These are phyloP conservation scores for Rubroboletus satanas DNA, from an alignment of 768 basidiomycete species.

Conservation along the genomic window DNA sequence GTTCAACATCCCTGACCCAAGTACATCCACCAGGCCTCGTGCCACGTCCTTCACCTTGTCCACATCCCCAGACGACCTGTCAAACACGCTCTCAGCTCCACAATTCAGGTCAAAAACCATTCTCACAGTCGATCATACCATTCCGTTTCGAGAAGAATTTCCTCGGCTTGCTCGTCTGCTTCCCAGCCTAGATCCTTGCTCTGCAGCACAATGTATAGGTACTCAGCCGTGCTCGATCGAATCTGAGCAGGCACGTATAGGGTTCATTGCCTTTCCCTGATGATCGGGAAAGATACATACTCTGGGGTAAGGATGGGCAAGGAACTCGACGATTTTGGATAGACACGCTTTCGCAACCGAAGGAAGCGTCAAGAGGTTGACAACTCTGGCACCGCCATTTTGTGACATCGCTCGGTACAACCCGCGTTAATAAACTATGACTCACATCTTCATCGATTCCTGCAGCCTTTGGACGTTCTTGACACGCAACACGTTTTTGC, in stretches of 20 bases:
- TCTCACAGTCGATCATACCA: slow-evolving; percentile 49
- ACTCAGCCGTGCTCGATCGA: slow-evolving; percentile 77
- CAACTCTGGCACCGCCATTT: slow-evolving; percentile 44
- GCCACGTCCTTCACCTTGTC: slow-evolving; percentile 39
- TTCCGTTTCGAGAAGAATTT: slow-evolving; percentile 73
- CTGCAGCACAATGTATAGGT: slow-evolving; percentile 75
- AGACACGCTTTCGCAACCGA: slow-evolving; percentile 42
- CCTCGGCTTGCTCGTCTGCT: slow-evolving; percentile 57
- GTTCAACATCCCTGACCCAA: slow-evolving; percentile 30
- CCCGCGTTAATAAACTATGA: slow-evolving; percentile 28
- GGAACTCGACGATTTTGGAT: slow-evolving; percentile 51
- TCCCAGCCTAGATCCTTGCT: slow-evolving; percentile 62
- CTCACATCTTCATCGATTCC: slow-evolving; percentile 81
- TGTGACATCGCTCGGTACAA: slow-evolving; percentile 8
- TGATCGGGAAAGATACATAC: slow-evolving; percentile 40
- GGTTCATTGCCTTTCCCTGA: slow-evolving; percentile 6
- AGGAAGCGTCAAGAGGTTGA: slow-evolving; percentile 57
- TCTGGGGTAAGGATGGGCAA: slow-evolving; percentile 77
- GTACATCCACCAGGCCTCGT: slow-evolving; percentile 37
- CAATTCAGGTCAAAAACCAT: slow-evolving; percentile 5
- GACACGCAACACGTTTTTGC: slow-evolving; percentile 59
- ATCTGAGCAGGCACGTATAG: slow-evolving; percentile 44
- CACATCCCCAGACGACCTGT: slow-evolving; percentile 48
- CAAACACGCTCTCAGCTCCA: slow-evolving; percentile 28
- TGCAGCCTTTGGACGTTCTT: slow-evolving; percentile 83